Percentiles rank a stretch among this genome's conserved stretches.
Evolutionary conservation across 2,329 filamentous ascomycete genomes (phyloP).

Genomic region (Aspergillus phoenicis): DNA sequence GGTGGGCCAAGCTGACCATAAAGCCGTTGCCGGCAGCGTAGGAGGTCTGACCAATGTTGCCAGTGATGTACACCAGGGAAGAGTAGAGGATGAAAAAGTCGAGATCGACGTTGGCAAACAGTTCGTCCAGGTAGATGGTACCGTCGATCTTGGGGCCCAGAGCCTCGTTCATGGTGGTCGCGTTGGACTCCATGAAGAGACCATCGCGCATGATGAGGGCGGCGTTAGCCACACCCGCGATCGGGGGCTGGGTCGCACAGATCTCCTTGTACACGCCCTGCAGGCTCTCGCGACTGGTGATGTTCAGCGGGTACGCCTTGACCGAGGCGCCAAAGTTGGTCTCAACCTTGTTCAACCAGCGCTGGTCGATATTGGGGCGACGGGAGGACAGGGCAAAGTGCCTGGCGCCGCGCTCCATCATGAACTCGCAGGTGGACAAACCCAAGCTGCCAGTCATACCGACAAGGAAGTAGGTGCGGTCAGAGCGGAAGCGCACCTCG

Average conservation of each 20-base stretch:
- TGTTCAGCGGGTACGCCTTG: conserved; percentile 18
- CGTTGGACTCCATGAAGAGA: conserved; percentile 18
- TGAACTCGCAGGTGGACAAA: conserved; percentile 32
- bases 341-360: conserved; percentile 21
- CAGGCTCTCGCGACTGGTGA: background rate
- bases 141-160: conserved; percentile 26
- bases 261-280: background rate
- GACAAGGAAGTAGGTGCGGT: background rate
- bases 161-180: conserved; percentile 11
- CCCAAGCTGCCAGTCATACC: conserved; percentile 11
- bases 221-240: conserved; percentile 31
- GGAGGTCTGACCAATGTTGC: conserved; percentile 42
- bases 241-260: conserved; percentile 18
- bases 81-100: conserved; percentile 46
- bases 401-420: conserved; percentile 31
- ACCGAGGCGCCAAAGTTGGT: conserved; percentile 21
- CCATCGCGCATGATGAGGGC: conserved; percentile 27
- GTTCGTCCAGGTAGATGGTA: conserved; percentile 19
- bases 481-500: background rate
- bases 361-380: conserved; percentile 29
- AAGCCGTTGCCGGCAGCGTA: conserved; percentile 46
- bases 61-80: conserved; percentile 39
- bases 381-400: conserved; percentile 35
- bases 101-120: conserved; percentile 24
- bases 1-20: conserved; percentile 33